Conservation (phyloP, 202 grass and related monocot genomes). For the Zizania palustris region DNA sequence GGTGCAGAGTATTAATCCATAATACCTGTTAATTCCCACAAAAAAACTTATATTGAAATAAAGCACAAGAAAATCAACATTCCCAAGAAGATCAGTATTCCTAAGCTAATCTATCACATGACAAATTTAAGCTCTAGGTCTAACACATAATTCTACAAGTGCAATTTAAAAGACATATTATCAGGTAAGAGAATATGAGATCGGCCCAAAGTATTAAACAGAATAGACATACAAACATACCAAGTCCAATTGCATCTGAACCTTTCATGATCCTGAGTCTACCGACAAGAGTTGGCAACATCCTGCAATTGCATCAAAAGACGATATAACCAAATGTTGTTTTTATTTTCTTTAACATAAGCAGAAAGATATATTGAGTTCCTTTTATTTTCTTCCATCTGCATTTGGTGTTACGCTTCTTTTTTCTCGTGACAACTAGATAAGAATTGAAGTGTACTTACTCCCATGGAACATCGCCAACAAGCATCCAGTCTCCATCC, state of each 20-base stretch:
- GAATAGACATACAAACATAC: slow-evolving; percentile 44
- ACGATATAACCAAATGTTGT: no score
- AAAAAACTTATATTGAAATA: background rate
- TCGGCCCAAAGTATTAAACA: background rate
- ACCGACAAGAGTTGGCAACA: slow-evolving; percentile 72
- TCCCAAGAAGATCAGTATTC: background rate
- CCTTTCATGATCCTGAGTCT: slow-evolving; percentile 93
- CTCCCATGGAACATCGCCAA: slow-evolving; percentile 87
- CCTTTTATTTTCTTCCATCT: background rate
- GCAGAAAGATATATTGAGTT: background rate
- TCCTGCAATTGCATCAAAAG: slow-evolving; percentile 40
- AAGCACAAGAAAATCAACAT: slow-evolving; percentile 3
- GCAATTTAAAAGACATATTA: background rate
- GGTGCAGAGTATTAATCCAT: background rate
- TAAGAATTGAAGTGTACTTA: slow-evolving; percentile 43
- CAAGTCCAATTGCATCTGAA: slow-evolving; percentile 90
- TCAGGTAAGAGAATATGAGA: background rate
- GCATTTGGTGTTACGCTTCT: background rate
- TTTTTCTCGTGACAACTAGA: background rate
- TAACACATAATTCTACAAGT: background rate
- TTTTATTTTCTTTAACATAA: background rate
- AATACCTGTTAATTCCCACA: no score
- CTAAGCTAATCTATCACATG: background rate
- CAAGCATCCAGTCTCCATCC: slow-evolving; percentile 97
- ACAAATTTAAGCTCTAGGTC: background rate